phyloP scores from a whole-genome alignment of 371 early-diverging fungal species.

The Mucor piriformis region DNA sequence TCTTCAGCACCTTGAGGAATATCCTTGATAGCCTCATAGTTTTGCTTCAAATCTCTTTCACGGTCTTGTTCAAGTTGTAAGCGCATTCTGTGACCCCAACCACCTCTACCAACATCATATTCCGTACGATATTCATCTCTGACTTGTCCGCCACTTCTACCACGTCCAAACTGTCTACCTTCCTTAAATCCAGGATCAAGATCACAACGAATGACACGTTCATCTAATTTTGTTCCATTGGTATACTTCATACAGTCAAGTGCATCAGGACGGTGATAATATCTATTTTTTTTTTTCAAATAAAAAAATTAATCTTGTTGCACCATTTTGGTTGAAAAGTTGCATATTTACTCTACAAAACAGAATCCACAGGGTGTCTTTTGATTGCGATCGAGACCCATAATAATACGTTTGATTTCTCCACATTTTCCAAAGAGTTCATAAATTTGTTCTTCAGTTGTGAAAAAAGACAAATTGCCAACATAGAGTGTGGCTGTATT shows the following conservation, averaged over 20 bases:
- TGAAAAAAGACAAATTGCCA: constrained; percentile 97
- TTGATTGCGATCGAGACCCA: constrained; percentile 94
- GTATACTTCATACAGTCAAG: constrained; percentile 92
- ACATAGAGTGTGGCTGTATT: constrained; percentile 91
- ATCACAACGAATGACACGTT: constrained; percentile 94
- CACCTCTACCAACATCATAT: constrained; percentile 95
- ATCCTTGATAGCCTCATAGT: constrained; percentile 65
- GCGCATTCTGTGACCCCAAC: constrained; percentile 89
- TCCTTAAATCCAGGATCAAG: constrained; percentile 96
- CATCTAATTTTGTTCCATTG: constrained; percentile 95
- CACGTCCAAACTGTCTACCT: constrained; percentile 97
- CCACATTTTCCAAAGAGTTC: constrained; percentile 96
- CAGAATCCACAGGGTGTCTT: constrained; percentile 99
- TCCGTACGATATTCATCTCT: constrained; percentile 95
- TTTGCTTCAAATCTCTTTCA: constrained; percentile 63
- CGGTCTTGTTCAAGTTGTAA: constrained; percentile 66
- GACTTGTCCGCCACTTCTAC: constrained; percentile 94
- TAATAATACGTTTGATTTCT: constrained; percentile 97
- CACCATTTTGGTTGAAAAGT: neutral
- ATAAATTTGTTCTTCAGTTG: constrained; percentile 98
- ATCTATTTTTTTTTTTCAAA: constrained; percentile 53
- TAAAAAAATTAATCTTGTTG: neutral
- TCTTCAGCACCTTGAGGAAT: constrained; percentile 67
- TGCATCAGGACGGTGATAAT: constrained; percentile 85
- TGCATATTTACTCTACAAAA: constrained; percentile 89